Percentiles rank a stretch among this genome's conserved stretches.
Conservation (phyloP, 2,329 filamentous ascomycete genomes). For the Corniculantispora saksenae region DNA sequence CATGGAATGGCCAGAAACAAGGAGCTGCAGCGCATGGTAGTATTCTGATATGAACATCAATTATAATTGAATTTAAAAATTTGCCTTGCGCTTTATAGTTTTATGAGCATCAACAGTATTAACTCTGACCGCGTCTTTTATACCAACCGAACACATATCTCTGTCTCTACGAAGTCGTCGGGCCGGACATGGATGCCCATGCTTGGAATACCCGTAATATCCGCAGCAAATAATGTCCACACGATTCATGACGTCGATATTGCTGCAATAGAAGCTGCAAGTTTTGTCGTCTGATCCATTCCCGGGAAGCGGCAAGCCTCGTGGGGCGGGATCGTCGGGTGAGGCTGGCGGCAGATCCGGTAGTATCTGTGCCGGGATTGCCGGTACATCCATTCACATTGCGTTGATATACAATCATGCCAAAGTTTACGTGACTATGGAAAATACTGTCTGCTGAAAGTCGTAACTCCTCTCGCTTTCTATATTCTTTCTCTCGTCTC, state of each 20-base stretch:
- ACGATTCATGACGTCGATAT: neutral
- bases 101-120: too few relatives aligned
- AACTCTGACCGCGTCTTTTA: too few relatives aligned
- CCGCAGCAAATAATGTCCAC: neutral
- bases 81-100: neutral
- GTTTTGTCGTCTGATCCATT: neutral
- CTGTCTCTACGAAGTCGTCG: neutral
- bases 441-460: too few relatives aligned
- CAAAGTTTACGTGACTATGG: neutral
- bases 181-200: neutral
- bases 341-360: neutral
- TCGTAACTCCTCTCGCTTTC: too few relatives aligned
- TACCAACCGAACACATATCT: too few relatives aligned
- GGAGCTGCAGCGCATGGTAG: neutral
- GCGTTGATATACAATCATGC: neutral
- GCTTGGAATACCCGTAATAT: neutral
- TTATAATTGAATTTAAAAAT: neutral
- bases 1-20: neutral
- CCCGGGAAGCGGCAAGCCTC: neutral
- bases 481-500: too few relatives aligned
- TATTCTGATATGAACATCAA: neutral
- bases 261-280: neutral
- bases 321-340: neutral
- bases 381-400: neutral
- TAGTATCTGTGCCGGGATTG: neutral